phyloP scores from a whole-genome alignment of 75 land plant species.

The Azolla pinnata region DNA sequence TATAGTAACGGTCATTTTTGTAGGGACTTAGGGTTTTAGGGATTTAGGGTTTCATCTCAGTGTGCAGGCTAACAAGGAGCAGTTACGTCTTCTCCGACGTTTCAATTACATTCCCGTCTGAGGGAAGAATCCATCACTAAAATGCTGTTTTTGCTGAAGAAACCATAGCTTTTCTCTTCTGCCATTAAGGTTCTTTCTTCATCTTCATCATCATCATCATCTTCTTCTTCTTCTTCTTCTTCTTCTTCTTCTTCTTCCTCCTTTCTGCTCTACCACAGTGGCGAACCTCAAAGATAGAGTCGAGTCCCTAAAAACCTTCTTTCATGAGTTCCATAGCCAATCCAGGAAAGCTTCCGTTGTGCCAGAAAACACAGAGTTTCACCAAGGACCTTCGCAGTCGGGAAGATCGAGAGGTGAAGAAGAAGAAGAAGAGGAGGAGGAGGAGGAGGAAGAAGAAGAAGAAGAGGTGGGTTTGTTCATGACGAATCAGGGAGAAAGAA shows the following conservation, averaged over 20 bases:
- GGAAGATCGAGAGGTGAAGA: neutral
- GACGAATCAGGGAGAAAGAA: neutral
- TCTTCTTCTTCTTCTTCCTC: neutral
- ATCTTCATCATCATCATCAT: no score
- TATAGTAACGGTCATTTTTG: no score
- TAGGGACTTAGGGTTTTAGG: no score
- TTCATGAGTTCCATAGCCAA: slow-evolving; percentile 3
- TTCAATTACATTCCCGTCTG: no score
- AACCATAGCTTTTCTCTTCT: no score
- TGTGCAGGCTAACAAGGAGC: no score
- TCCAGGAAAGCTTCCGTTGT: neutral
- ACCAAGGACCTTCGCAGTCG: neutral
- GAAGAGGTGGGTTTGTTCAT: slow-evolving; percentile 3
- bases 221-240: no score
- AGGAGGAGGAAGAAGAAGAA: neutral
- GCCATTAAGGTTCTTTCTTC: no score
- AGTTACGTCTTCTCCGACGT: no score
- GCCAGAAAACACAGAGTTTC: neutral
- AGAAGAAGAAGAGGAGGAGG: slow-evolving; percentile 1
- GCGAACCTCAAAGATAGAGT: neutral
- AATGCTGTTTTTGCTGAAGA: no score
- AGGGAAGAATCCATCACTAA: no score
- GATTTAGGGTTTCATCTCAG: no score
- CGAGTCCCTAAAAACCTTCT: slow-evolving; percentile 4
- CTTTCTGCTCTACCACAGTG: neutral